Base-by-base conservation (phyloP, 2,329 filamentous ascomycete species). In the Microsporum ferrugineum region DNA sequence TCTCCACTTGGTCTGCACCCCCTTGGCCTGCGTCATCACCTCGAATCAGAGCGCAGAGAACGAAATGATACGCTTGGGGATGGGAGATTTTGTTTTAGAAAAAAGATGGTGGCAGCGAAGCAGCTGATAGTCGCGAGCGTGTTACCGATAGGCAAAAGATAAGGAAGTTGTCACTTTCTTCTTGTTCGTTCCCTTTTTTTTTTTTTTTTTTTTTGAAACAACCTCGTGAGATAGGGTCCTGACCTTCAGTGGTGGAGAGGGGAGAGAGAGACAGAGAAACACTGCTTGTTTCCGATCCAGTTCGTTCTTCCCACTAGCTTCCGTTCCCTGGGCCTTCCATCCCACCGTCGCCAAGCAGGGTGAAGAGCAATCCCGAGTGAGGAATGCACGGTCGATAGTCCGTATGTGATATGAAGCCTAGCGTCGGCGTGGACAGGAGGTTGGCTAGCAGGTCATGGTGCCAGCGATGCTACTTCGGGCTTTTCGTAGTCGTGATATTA, bases 1-100 rank as follows among this genome's bases (percentile, higher is more conserved):
- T 23, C 51, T 17, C 51, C 51, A 55, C 51, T 51, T 36, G 31
- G 51, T 31, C 51, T 51, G 45, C 12, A 29, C 14, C 29, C 33
- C 29, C 51, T 55, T 55, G 51, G 51, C 51, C 51, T 55, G 51
- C 51, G 51, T 55, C 51, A 55, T 55, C 51, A 14, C n/a, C 51
- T 34, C 33, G 31, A 36, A 34, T 55, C 51, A 36, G 51, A 36
- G 33, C 5, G 39, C 51, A 55, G 43, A 47, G 43, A 12, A 8
- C n/a, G 23, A 23, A 47, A 29, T 23, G 43, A 29, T 47, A 3
- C 10, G 2, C n/a, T 47, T 23, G n/a, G 43, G 10, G 43, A 27
- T 47, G 17, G 17, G 23, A 17, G 27, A 10, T 47, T 8, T 27
- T 29, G 23, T 29, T n/a, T n/a, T n/a, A 14, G 6, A n/a, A n/a